Evolutionary conservation across 129 eudicot species (phyloP).

Genomic region (Flaveria ramosissima): DNA sequence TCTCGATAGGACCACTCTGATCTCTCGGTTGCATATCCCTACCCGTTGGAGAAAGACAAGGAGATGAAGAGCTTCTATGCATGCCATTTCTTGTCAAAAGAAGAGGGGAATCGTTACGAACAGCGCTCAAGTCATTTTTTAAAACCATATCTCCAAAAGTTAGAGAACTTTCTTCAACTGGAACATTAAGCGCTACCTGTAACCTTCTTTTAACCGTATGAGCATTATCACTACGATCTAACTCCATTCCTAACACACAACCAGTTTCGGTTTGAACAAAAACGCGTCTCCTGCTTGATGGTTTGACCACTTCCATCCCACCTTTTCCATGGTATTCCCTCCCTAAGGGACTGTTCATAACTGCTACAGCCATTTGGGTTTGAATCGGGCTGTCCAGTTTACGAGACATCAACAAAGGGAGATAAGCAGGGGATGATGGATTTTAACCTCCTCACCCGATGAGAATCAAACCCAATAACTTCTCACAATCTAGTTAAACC

Average conservation of each 20-base stretch:
- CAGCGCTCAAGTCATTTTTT: constrained; percentile 75
- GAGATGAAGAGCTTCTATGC: constrained; percentile 85
- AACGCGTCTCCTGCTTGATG: constrained; percentile 73
- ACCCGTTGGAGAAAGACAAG: constrained; percentile 84
- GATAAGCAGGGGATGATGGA: constrained; percentile 25
- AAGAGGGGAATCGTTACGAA: constrained; percentile 81
- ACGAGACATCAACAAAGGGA: constrained; percentile 52
- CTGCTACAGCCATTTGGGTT: constrained; percentile 86
- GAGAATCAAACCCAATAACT: constrained; percentile 47
- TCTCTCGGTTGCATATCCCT: constrained; percentile 71
- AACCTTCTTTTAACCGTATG: constrained; percentile 85
- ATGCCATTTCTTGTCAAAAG: constrained; percentile 61
- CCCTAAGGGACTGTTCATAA: constrained; percentile 65
- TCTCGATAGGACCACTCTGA: constrained; percentile 74
- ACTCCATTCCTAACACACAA: constrained; percentile 86
- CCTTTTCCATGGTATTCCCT: constrained; percentile 63
- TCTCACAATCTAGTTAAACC: constrained; percentile 19
- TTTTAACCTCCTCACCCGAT: constrained; percentile 44
- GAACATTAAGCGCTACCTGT: constrained; percentile 74
- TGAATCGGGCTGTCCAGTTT: constrained; percentile 78
- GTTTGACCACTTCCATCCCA: constrained; percentile 58
- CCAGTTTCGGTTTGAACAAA: constrained; percentile 94
- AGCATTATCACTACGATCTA: constrained; percentile 83
- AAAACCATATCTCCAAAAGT: constrained; percentile 81
- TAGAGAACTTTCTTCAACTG: constrained; percentile 75